Evolutionary conservation across 2,329 filamentous ascomycete species (phyloP).

Genomic region (Leptographium lundbergii): DNA sequence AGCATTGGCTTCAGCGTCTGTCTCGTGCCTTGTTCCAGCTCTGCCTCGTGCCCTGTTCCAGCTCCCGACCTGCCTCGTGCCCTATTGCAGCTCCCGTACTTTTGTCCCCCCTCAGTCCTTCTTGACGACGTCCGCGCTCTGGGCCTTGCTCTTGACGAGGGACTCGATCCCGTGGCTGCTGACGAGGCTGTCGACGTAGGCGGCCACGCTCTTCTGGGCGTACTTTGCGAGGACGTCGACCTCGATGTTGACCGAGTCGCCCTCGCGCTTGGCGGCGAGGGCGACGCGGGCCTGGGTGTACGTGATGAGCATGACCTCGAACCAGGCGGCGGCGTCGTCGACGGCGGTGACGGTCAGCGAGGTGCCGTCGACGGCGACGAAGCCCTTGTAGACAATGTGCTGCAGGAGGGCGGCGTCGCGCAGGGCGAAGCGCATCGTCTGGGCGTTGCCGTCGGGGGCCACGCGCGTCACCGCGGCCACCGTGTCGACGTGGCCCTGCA

Average conservation of each 20-base stretch:
- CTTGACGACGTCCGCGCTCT: slow-evolving; percentile 36
- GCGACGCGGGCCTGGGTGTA: slow-evolving; percentile 94
- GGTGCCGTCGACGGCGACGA: slow-evolving; percentile 85
- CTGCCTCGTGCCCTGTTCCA: too few species aligned
- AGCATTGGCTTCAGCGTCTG: too few species aligned
- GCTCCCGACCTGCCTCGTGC: too few species aligned
- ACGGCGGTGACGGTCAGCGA: slow-evolving; percentile 87
- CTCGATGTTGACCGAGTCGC: slow-evolving; percentile 81
- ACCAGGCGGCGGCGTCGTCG: slow-evolving; percentile 63
- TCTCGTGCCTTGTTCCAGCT: too few species aligned
- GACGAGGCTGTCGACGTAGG: slow-evolving; percentile 51
- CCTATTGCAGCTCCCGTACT: too few species aligned
- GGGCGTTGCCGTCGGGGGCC: slow-evolving; percentile 74
- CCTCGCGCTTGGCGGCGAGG: slow-evolving; percentile 62
- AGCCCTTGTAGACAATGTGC: slow-evolving; percentile 95
- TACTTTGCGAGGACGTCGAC: slow-evolving; percentile 83
- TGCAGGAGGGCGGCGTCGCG: slow-evolving; percentile 50
- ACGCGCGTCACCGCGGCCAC: slow-evolving; percentile 62
- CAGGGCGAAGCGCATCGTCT: slow-evolving; percentile 75
- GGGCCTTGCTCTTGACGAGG: slow-evolving; percentile 62
- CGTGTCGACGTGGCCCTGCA: slow-evolving; percentile 94
- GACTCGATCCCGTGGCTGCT: slow-evolving; percentile 48
- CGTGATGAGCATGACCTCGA: slow-evolving; percentile 94
- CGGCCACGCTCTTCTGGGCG: slow-evolving; percentile 77
- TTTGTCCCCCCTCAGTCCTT: too few species aligned